A percentile compares a stretch with the other conserved stretches of the same genome.
Conservation (phyloP, 208 protist genomes). For the Acanthamoeba lenticulata region DNA sequence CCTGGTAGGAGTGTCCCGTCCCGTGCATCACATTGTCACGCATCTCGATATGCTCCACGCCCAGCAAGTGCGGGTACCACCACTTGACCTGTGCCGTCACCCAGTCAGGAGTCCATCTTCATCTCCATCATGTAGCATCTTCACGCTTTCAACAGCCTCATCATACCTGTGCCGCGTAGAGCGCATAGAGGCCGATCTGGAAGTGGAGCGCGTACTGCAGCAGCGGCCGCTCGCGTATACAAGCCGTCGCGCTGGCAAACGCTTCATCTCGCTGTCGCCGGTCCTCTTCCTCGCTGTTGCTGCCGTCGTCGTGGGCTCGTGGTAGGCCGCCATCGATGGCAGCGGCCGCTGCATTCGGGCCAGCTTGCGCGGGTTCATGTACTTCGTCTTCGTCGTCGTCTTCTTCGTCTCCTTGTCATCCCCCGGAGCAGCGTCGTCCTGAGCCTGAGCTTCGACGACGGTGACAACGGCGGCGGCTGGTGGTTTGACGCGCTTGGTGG, state of each 20-base stretch:
- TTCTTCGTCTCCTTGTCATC: not conserved
- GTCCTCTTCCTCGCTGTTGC: too few relatives aligned
- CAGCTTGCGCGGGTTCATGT: not conserved
- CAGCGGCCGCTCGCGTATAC: not conserved
- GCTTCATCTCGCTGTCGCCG: too few relatives aligned
- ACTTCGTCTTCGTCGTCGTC: not conserved
- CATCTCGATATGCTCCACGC: slow-evolving; percentile 25
- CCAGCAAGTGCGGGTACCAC: slow-evolving; percentile 7
- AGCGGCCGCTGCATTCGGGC: not conserved
- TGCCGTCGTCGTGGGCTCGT: not conserved
- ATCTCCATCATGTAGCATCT: too few relatives aligned
- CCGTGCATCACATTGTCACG: slow-evolving; percentile 37
- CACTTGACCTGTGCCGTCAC: not conserved
- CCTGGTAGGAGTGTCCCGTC: slow-evolving; percentile 1
- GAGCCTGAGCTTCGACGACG: not conserved
- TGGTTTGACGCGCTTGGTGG: not conserved
- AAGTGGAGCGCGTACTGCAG: slow-evolving; percentile 50
- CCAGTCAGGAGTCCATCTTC: not conserved
- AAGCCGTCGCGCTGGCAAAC: not conserved
- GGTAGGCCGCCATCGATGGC: not conserved
- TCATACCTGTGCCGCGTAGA: slow-evolving; percentile 15
- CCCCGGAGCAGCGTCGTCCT: not conserved
- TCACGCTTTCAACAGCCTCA: too few relatives aligned
- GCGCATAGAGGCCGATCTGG: slow-evolving; percentile 29
- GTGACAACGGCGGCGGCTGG: not conserved